Conservation (phyloP, 306 rosid genomes). For the Pachyrhizus erosus region DNA sequence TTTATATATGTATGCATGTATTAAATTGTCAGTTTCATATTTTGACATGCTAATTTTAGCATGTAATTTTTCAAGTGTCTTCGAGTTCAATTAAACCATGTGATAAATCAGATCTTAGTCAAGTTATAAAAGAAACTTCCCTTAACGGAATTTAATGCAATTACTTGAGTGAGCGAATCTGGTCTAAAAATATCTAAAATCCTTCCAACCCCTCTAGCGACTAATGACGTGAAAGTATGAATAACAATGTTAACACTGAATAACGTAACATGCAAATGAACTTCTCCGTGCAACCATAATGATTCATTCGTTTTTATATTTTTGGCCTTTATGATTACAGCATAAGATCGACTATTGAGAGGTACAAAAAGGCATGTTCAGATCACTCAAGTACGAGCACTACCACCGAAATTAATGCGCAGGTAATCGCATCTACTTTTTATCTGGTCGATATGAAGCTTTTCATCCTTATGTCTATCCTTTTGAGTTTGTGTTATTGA, state of each 20-base stretch:
- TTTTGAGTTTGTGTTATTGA: too few relatives aligned
- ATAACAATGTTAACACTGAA: background rate
- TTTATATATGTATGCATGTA: too few relatives aligned
- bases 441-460: background rate
- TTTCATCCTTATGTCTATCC: too few relatives aligned
- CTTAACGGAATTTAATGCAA: background rate
- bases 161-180: background rate
- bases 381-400: constrained; percentile 70
- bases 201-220: background rate
- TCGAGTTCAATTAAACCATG: background rate
- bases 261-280: background rate
- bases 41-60: background rate
- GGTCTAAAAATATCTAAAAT: background rate
- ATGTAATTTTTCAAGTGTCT: background rate
- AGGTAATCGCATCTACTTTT: constrained; percentile 50
- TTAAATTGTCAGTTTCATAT: too few relatives aligned
- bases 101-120: background rate
- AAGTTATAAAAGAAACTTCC: background rate
- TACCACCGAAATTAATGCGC: constrained; percentile 82
- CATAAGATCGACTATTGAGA: constrained; percentile 83
- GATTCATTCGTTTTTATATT: background rate
- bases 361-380: constrained; percentile 87
- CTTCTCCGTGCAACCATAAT: background rate
- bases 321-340: constrained; percentile 40
- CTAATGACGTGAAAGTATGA: background rate